phyloP scores from a whole-genome alignment of 805 yeast genomes.

The Candida rishiriensis region DNA sequence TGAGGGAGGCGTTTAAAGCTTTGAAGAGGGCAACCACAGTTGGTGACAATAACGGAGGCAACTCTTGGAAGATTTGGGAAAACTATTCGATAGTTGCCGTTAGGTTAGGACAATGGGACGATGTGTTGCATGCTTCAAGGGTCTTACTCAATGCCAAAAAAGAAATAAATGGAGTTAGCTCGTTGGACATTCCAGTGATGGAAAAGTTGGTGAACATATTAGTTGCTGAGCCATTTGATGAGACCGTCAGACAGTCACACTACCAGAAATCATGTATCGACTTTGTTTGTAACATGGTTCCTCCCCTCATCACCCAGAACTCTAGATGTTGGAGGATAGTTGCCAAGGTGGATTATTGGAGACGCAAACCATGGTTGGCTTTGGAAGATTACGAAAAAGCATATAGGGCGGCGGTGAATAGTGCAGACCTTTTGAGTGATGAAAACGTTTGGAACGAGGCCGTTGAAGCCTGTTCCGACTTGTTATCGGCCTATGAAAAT shows the following conservation, averaged over 20 bases:
- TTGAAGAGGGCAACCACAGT: slow-evolving; percentile 70
- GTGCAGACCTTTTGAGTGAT: slow-evolving; percentile 58
- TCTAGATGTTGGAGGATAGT: slow-evolving; percentile 76
- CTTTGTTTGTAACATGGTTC: slow-evolving; percentile 64
- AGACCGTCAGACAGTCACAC: slow-evolving; percentile 38
- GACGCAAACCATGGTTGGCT: slow-evolving; percentile 81
- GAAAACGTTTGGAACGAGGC: slow-evolving; percentile 72
- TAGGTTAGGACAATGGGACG: slow-evolving; percentile 82
- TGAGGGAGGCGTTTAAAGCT: slow-evolving; percentile 80
- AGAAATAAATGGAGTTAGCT: slow-evolving; percentile 53
- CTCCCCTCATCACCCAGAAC: slow-evolving; percentile 61
- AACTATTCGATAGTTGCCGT: slow-evolving; percentile 80
- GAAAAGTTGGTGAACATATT: slow-evolving; percentile 69
- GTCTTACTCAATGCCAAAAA: slow-evolving; percentile 55
- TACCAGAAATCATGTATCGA: slow-evolving; percentile 69
- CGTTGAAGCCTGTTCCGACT: slow-evolving; percentile 70
- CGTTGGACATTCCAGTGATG: slow-evolving; percentile 70
- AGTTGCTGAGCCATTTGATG: slow-evolving; percentile 43
- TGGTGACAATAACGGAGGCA: slow-evolving; percentile 53
- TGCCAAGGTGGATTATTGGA: slow-evolving; percentile 86
- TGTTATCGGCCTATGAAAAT: slow-evolving; percentile 81
- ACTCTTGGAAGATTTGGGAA: slow-evolving; percentile 88
- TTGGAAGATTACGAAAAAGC: slow-evolving; percentile 85
- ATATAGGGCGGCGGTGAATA: slow-evolving; percentile 62
- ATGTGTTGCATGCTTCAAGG: slow-evolving; percentile 71